Evolutionary conservation across 805 yeast genomes (phyloP).

Genomic region (Lachancea quebecensis): DNA sequence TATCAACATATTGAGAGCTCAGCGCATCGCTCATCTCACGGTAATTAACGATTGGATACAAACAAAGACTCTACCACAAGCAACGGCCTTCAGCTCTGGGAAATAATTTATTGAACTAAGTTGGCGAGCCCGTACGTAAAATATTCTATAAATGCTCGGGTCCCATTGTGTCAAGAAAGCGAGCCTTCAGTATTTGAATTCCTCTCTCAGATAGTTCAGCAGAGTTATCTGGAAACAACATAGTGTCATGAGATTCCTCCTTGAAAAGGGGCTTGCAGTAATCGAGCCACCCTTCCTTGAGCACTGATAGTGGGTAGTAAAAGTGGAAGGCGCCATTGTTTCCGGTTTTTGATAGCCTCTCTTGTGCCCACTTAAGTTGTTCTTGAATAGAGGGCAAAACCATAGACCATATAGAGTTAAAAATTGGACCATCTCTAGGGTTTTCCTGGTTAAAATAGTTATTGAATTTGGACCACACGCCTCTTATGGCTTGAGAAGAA

Average conservation of each 20-base stretch:
- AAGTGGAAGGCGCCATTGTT: conserved; percentile 17
- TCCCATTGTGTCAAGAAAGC: neutral
- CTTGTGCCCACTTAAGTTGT: conserved; percentile 15
- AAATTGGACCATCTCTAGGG: conserved; percentile 14
- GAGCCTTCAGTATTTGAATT: conserved; percentile 6
- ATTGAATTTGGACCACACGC: conserved; percentile 14
- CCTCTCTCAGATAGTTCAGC: conserved; percentile 10
- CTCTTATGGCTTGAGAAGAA: conserved; percentile 15
- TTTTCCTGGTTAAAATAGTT: conserved; percentile 6
- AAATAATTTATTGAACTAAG: neutral
- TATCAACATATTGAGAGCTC: conserved; percentile 1
- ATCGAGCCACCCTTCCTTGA: conserved; percentile 13
- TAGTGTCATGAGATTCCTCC: conserved; percentile 3
- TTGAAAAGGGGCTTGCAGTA: conserved; percentile 10
- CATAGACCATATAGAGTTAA: conserved; percentile 17
- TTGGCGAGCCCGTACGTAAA: neutral
- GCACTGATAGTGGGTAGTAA: conserved; percentile 12
- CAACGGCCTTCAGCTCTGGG: neutral
- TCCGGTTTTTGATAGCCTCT: conserved; percentile 12
- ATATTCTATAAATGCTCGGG: neutral
- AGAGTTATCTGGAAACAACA: conserved; percentile 12
- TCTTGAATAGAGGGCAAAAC: conserved; percentile 16
- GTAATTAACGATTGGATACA: neutral
- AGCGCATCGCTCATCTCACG: neutral
- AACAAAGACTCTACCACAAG: neutral